A percentile compares a stretch with the other conserved stretches of the same genome.
Evolutionary conservation across 129 eudicot genomes (phyloP).

Genomic region (Kitagawia praeruptora): DNA sequence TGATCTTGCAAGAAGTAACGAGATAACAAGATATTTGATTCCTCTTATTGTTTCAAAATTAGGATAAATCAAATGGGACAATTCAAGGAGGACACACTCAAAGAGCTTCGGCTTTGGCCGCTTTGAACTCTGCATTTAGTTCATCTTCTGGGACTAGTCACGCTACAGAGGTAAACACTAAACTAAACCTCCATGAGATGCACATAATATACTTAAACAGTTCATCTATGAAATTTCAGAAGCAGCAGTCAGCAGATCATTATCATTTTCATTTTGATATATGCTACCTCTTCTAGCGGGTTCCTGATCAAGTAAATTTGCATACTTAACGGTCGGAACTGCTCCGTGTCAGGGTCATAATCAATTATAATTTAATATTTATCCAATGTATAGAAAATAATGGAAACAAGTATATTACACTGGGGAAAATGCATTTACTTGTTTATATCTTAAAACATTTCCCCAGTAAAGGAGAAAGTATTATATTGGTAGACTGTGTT

Average conservation of each 20-base stretch:
- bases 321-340: background rate
- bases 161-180: constrained; percentile 51
- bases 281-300: background rate
- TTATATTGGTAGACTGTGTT: background rate
- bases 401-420: background rate
- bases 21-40: background rate
- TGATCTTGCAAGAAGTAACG: constrained; percentile 2
- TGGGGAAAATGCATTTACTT: background rate
- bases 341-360: background rate
- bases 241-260: background rate
- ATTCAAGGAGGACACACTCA: constrained; percentile 90
- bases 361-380: background rate
- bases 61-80: constrained; percentile 41
- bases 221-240: background rate
- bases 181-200: background rate
- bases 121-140: constrained; percentile 72
- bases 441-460: background rate
- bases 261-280: background rate
- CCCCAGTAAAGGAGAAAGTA: background rate
- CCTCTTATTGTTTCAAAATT: constrained; percentile 22
- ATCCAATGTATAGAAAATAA: background rate
- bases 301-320: background rate
- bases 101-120: constrained; percentile 95
- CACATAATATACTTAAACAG: background rate
- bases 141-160: constrained; percentile 75